phyloP scores from a whole-genome alignment of 2,329 filamentous ascomycete genomes.

The Zelopaecilomyces penicillatus region DNA sequence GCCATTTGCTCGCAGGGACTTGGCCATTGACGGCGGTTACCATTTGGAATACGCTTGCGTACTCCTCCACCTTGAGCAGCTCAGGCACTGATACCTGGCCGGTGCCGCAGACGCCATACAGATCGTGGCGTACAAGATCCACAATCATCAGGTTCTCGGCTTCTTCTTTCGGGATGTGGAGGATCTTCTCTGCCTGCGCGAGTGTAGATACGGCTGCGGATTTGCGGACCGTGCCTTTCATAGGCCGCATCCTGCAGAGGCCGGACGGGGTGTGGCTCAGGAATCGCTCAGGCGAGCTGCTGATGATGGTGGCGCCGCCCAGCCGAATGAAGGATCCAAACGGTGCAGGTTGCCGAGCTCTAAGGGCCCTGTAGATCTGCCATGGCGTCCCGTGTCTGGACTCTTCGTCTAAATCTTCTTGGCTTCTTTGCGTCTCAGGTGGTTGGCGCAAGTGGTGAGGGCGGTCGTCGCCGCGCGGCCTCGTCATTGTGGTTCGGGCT shows the following conservation, averaged over 20 bases:
- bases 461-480: conserved; percentile 37
- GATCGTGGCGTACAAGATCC: conserved; percentile 87
- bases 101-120: conserved; percentile 74
- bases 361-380: conserved; percentile 64
- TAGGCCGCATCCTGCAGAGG: conserved; percentile 73
- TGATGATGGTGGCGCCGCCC: conserved; percentile 61
- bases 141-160: conserved; percentile 99
- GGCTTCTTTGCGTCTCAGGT: neutral
- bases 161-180: conserved; percentile 78
- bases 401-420: neutral
- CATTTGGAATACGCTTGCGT: conserved; percentile 85
- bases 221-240: conserved; percentile 92
- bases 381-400: conserved; percentile 38
- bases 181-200: conserved; percentile 61
- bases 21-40: conserved; percentile 76
- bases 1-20: conserved; percentile 28
- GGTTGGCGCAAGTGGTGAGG: conserved; percentile 11
- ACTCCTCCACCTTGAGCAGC: conserved; percentile 81
- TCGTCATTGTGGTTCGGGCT: conserved; percentile 58
- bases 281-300: conserved; percentile 84
- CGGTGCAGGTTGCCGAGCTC: conserved; percentile 66
- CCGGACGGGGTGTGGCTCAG: conserved; percentile 49
- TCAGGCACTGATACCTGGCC: conserved; percentile 66
- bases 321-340: conserved; percentile 78
- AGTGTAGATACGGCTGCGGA: conserved; percentile 54